Percentiles rank a stretch among this genome's conserved stretches.
Evolutionary conservation across 306 rosid species (phyloP).

Genomic region (Pueraria montana): DNA sequence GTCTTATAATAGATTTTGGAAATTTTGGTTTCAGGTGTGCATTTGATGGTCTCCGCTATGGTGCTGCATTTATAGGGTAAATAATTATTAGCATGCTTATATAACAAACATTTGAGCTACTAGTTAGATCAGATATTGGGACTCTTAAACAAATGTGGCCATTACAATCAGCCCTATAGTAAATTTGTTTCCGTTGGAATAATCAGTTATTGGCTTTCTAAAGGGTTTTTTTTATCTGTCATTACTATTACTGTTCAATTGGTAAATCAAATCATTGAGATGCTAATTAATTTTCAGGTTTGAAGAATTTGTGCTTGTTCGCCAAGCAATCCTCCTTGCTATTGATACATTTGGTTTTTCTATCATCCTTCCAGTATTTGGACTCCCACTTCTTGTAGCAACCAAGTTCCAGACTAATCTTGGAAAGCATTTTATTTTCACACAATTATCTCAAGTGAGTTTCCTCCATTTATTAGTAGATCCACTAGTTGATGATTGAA

Average conservation of each 20-base stretch:
- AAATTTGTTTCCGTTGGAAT: constrained; percentile 19
- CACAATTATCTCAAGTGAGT: constrained; percentile 81
- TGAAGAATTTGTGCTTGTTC: constrained; percentile 84
- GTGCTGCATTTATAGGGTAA: constrained; percentile 98
- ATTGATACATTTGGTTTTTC: constrained; percentile 93
- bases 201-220: constrained; percentile 36
- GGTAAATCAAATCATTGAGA: constrained; percentile 35
- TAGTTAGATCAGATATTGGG: constrained; percentile 21
- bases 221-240: background rate
- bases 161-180: background rate
- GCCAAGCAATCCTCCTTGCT: constrained; percentile 89
- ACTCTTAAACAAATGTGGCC: constrained; percentile 19
- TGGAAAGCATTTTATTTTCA: constrained; percentile 55
- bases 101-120: constrained; percentile 28
- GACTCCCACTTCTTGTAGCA: constrained; percentile 84
- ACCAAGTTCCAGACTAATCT: constrained; percentile 48
- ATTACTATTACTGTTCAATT: constrained; percentile 26
- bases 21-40: constrained; percentile 82
- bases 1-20: constrained; percentile 3
- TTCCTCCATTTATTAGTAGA: constrained; percentile 29
- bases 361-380: constrained; percentile 85
- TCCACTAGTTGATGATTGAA: constrained; percentile 39
- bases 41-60: constrained; percentile 96
- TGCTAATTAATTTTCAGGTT: constrained; percentile 69
- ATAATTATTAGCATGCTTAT: constrained; percentile 34